Evolutionary conservation across 2,329 filamentous ascomycete species (phyloP).

Genomic region (Pestalotiopsis sp.): DNA sequence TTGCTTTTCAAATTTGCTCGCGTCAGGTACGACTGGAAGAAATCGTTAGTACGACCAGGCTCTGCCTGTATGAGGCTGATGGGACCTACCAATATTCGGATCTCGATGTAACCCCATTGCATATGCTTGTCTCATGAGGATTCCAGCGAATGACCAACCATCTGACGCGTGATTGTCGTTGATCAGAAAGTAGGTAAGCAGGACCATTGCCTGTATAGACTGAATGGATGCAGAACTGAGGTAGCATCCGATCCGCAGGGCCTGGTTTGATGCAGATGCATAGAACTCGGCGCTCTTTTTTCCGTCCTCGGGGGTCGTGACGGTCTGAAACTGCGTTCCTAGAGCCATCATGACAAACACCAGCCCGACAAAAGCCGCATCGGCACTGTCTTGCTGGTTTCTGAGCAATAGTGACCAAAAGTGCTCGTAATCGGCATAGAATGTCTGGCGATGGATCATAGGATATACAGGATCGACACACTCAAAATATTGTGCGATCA

Average conservation of each 20-base stretch:
- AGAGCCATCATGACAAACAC: constrained; percentile 77
- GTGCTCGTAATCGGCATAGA: constrained; percentile 75
- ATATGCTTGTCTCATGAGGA: constrained; percentile 75
- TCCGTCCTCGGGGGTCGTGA: constrained; percentile 58
- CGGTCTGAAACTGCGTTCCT: constrained; percentile 74
- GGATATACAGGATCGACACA: constrained; percentile 80
- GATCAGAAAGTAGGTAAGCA: constrained; percentile 82
- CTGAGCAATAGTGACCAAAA: constrained; percentile 65
- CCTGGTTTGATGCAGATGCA: constrained; percentile 76
- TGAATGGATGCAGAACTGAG: constrained; percentile 72
- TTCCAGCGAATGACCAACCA: constrained; percentile 79
- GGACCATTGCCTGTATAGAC: constrained; percentile 77
- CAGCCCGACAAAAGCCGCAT: constrained; percentile 70
- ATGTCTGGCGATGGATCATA: constrained; percentile 74
- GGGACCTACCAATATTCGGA: constrained; percentile 63
- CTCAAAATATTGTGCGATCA: constrained; percentile 65
- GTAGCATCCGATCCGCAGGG: constrained; percentile 73
- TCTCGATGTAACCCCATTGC: constrained; percentile 81
- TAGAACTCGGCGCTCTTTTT: constrained; percentile 81
- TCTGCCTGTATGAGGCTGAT: neutral
- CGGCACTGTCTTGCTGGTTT: constrained; percentile 58
- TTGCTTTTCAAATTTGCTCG: constrained; percentile 72
- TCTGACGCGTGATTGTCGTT: constrained; percentile 84
- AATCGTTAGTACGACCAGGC: constrained; percentile 8
- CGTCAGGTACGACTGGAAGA: constrained; percentile 58